Percentiles rank a stretch among this genome's conserved stretches.
Conservation (phyloP, 768 basidiomycete species). For the Daedaleopsis nitida region DNA sequence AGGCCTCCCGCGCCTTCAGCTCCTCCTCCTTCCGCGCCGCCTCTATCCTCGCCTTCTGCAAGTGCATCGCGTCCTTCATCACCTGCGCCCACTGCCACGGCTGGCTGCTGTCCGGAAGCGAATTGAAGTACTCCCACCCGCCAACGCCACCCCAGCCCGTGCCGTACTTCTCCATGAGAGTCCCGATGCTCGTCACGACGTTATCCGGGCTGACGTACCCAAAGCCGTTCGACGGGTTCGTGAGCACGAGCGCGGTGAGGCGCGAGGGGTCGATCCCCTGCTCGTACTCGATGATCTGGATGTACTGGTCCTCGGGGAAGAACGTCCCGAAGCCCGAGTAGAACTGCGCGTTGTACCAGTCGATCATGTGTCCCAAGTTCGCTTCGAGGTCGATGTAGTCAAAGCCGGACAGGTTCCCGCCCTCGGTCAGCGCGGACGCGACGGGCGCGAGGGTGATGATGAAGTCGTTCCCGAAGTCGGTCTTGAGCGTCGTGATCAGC, state of each 20-base stretch:
- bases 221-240: constrained; percentile 1
- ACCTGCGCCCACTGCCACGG: constrained; percentile 4
- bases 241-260: constrained; percentile 2
- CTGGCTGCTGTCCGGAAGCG: constrained; percentile 1
- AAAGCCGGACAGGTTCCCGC: constrained; percentile 11
- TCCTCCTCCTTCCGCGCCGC: neutral
- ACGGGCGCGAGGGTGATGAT: constrained; percentile 9
- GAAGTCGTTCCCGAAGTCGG: constrained; percentile 1
- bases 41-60: constrained; percentile 5
- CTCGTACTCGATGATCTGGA: neutral
- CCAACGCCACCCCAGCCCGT: constrained; percentile 9
- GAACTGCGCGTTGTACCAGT: constrained; percentile 9
- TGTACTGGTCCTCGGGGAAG: constrained; percentile 5
- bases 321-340: constrained; percentile 10
- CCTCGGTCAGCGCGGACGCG: constrained; percentile 8
- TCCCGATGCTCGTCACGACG: constrained; percentile 4
- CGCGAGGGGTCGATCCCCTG: constrained; percentile 4
- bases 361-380: neutral
- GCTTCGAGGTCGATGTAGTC: constrained; percentile 7
- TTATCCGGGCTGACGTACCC: constrained; percentile 2
- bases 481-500: constrained; percentile 2
- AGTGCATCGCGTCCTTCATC: constrained; percentile 6
- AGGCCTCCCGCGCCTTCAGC: constrained; percentile 1
- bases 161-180: constrained; percentile 4
- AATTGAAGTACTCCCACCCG: constrained; percentile 9